phyloP scores from a whole-genome alignment of 768 basidiomycete species.

The Lyophyllum semitale region DNA sequence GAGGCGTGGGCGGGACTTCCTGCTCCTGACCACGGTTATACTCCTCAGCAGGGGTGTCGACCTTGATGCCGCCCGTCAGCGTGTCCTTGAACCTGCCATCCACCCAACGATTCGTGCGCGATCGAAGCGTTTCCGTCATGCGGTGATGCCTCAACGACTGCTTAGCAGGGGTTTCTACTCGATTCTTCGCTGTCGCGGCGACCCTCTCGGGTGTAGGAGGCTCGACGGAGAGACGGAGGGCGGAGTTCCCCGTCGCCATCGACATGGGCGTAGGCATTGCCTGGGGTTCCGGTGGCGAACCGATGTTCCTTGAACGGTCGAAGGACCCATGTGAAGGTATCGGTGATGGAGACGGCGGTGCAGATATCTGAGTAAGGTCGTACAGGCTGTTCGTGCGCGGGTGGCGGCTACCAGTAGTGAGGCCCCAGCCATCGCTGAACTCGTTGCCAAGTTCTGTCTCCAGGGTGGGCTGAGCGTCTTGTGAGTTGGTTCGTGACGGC shows the following conservation, averaged over 20 bases:
- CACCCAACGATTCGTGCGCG: constrained; percentile 61
- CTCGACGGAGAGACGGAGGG: constrained; percentile 41
- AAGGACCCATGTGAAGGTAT: constrained; percentile 11
- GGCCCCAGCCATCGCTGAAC: constrained; percentile 46
- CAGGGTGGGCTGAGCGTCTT: constrained; percentile 38
- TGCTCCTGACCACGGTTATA: background rate
- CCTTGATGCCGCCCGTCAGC: constrained; percentile 12
- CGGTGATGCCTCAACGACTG: constrained; percentile 36
- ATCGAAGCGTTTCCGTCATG: constrained; percentile 54
- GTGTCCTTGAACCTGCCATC: constrained; percentile 51
- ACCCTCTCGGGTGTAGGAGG: constrained; percentile 42
- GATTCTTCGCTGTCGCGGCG: constrained; percentile 7
- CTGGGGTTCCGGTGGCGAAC: constrained; percentile 12
- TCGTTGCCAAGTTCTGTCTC: constrained; percentile 62
- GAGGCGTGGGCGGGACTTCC: constrained; percentile 21
- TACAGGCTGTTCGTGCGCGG: constrained; percentile 58
- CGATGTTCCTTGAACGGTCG: constrained; percentile 13
- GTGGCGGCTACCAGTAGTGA: constrained; percentile 40
- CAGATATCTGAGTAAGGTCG: constrained; percentile 48
- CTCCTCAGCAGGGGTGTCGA: constrained; percentile 1
- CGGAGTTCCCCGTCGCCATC: constrained; percentile 13
- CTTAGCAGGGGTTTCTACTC: constrained; percentile 11
- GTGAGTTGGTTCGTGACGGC: constrained; percentile 20
- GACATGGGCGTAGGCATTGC: constrained; percentile 13
- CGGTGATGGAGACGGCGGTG: constrained; percentile 35